Base-by-base conservation (phyloP, 371 early-diverging fungal species). In the Conidiobolus incongruus region DNA sequence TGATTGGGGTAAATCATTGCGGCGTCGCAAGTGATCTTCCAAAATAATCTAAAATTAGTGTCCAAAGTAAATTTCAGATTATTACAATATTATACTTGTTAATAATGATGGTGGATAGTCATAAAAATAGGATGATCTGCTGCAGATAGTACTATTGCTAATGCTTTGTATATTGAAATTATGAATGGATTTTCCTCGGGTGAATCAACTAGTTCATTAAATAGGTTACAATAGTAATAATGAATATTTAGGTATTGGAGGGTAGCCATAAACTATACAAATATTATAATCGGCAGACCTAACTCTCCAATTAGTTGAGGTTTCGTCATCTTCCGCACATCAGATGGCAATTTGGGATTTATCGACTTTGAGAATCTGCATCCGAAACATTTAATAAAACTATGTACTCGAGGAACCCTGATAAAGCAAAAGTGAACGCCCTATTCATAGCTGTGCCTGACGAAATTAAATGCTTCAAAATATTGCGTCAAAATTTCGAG, bases 81-180 rank as follows among this genome's bases (percentile, higher is more conserved):
- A 26, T 26, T 4, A 8, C 26, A 26, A 4, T 26, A 8, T 4
- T 3, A 8, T 26, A 4, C 3, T 4, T 26, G 8, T 3, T 26
- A 4, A 3, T 26, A 26, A 26, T 26, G 8, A 26, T 4, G 8
- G 19, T n/a, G n/a, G n/a, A 17, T 36, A 72, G 78, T 84, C 1
- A 56, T 99, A 31, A 68, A 79, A 48, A 67, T 77, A 12, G 97
- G 96, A 15, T 99, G 99, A 15, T 84, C 77, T 50, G 95, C 97
- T 6, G 83, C 94, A 0, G 99, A 99, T 70, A 81, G 95, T 6
- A 89, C 93, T 5, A 78, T 99, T 42, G 91, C 96, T 1, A 67
- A 92, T 20, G 69, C 86, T 8, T 55, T 98, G 11, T 95, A 92
- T 53, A 72, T 95, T 40, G 99, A 98, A 21, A 77, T 84, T 7